Evolutionary conservation across 2,329 filamentous ascomycete species (phyloP).

Genomic region (Chrysosporium keratinophilum): DNA sequence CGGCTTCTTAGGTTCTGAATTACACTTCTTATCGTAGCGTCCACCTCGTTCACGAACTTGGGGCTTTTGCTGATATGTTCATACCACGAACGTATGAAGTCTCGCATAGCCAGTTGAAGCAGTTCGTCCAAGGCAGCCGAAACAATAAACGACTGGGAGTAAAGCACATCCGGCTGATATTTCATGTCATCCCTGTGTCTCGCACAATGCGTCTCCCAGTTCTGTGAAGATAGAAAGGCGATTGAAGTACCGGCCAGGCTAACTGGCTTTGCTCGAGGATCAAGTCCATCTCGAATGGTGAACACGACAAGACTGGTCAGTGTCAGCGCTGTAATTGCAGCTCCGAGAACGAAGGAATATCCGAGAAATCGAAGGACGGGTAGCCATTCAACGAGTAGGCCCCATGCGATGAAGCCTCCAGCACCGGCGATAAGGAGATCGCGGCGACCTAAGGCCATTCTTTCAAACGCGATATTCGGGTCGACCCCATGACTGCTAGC

Average conservation of each 20-base stretch:
- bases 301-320: conserved; percentile 52
- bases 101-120: conserved; percentile 63
- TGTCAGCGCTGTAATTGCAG: conserved; percentile 44
- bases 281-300: conserved; percentile 40
- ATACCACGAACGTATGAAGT: conserved; percentile 88
- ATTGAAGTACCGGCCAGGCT: conserved; percentile 22
- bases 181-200: conserved; percentile 54
- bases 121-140: conserved; percentile 71
- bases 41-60: conserved; percentile 75
- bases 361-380: conserved; percentile 73
- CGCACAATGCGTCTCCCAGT: conserved; percentile 62
- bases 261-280: conserved; percentile 36
- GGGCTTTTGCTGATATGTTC: conserved; percentile 69
- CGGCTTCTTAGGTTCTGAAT: conserved; percentile 61
- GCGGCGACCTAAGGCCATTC: conserved; percentile 39
- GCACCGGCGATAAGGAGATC: conserved; percentile 35
- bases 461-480: conserved; percentile 37
- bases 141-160: conserved; percentile 63
- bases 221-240: conserved; percentile 51
- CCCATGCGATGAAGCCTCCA: conserved; percentile 65
- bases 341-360: conserved; percentile 69
- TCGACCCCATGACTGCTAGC: conserved; percentile 19
- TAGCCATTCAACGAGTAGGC: conserved; percentile 70
- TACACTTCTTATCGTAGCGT: conserved; percentile 64
- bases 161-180: conserved; percentile 61